A percentile compares a stretch with the other conserved stretches of the same genome.
phyloP scores from a whole-genome alignment of 2,329 filamentous ascomycete genomes.

The Botrytis aclada region DNA sequence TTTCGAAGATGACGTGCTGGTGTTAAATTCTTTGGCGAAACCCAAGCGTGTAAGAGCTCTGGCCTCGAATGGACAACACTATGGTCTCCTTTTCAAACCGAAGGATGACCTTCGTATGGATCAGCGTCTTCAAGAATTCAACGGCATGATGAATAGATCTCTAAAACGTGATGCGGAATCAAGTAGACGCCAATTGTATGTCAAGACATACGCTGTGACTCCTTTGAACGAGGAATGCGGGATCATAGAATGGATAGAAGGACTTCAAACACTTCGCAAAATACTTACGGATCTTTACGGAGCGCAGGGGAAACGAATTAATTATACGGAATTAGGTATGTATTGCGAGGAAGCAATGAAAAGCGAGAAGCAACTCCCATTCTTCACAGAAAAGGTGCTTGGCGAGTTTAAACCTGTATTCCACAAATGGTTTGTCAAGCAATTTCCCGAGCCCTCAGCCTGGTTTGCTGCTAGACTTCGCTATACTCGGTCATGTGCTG shows the following conservation, averaged over 20 bases:
- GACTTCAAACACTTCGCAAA: slow-evolving; percentile 88
- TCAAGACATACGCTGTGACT: slow-evolving; percentile 95
- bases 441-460: slow-evolving; percentile 85
- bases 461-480: slow-evolving; percentile 89
- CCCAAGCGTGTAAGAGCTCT: slow-evolving; percentile 85
- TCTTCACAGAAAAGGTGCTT: slow-evolving; percentile 67
- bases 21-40: slow-evolving; percentile 87
- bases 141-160: slow-evolving; percentile 93
- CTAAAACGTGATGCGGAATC: slow-evolving; percentile 89
- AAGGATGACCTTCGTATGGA: slow-evolving; percentile 98
- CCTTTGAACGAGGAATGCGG: slow-evolving; percentile 97
- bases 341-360: slow-evolving; percentile 62
- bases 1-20: slow-evolving; percentile 84
- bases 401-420: slow-evolving; percentile 76
- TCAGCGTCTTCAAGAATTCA: slow-evolving; percentile 98
- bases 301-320: slow-evolving; percentile 64
- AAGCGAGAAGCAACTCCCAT: slow-evolving; percentile 56
- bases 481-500: slow-evolving; percentile 90
- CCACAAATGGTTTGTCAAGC: slow-evolving; percentile 91
- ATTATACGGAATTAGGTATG: slow-evolving; percentile 65
- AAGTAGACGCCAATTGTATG: slow-evolving; percentile 85
- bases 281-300: slow-evolving; percentile 79
- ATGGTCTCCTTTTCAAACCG: slow-evolving; percentile 92
- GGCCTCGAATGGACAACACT: slow-evolving; percentile 83
- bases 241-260: slow-evolving; percentile 97